phyloP scores from a whole-genome alignment of 495 filamentous ascomycete species.

The Darksidea phi region DNA sequence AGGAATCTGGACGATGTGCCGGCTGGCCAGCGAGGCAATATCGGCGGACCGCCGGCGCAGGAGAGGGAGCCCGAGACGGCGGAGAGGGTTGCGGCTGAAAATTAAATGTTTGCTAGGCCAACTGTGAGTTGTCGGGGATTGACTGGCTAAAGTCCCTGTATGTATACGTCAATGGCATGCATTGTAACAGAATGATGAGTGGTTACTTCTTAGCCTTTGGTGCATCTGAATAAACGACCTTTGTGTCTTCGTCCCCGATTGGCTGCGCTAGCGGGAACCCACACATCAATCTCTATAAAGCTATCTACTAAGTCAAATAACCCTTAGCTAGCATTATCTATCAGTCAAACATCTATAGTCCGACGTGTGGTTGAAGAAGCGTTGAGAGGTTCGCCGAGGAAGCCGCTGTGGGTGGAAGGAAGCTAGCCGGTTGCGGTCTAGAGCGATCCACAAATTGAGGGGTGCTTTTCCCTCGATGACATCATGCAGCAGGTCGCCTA shows the following conservation, averaged over 20 bases:
- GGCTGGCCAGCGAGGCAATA: conserved; percentile 43
- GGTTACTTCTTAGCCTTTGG: too few species aligned
- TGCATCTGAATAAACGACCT: too few species aligned
- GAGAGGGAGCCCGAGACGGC: conserved; percentile 50
- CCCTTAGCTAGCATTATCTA: too few species aligned
- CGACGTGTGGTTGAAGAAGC: too few species aligned
- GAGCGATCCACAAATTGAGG: neutral
- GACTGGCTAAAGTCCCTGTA: neutral
- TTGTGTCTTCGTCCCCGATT: too few species aligned
- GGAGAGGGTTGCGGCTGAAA: conserved; percentile 50
- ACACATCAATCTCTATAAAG: too few species aligned
- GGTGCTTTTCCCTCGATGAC: neutral
- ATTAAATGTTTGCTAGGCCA: neutral
- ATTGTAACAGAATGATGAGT: too few species aligned
- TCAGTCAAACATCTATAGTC: too few species aligned
- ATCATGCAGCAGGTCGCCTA: neutral
- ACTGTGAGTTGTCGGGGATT: neutral
- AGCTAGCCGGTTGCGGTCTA: neutral
- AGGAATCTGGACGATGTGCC: conserved; percentile 45
- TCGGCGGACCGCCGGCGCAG: conserved; percentile 45
- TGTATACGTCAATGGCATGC: neutral
- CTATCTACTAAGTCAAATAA: too few species aligned
- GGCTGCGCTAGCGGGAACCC: too few species aligned
- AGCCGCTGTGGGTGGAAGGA: neutral
- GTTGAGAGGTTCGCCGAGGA: neutral